Conservation (phyloP, 1,284 basidiomycete genomes). For the Ganoderma sp. region DNA sequence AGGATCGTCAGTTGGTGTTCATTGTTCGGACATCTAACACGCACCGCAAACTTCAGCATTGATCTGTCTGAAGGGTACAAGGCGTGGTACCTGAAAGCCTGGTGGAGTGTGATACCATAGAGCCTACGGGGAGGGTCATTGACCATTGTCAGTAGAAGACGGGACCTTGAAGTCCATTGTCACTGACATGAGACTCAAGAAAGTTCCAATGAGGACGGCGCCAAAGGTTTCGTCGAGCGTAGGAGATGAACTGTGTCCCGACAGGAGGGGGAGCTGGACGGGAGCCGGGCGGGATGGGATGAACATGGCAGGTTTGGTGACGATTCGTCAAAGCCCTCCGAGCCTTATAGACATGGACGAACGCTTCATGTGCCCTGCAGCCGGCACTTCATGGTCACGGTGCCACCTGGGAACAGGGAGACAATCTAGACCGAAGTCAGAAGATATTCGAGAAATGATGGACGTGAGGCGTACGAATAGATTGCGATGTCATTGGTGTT, state of each 20-base stretch:
- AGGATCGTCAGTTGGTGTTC: background rate
- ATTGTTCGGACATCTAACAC: background rate
- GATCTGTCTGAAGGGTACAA: background rate
- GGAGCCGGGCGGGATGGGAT: background rate
- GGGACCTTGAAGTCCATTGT: background rate
- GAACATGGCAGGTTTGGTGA: background rate
- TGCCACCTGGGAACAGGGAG: background rate
- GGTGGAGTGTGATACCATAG: background rate
- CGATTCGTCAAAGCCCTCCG: background rate
- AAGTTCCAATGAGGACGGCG: background rate
- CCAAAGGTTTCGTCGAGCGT: constrained; percentile 1
- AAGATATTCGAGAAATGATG: background rate
- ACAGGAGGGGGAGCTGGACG: background rate
- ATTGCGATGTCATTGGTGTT: background rate
- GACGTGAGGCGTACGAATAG: background rate
- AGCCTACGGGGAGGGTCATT: background rate
- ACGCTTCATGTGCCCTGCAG: background rate
- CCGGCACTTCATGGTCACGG: background rate
- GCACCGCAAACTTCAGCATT: background rate
- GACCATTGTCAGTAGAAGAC: background rate
- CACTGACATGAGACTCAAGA: background rate
- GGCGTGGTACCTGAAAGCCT: background rate
- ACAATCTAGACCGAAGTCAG: background rate
- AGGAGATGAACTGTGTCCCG: background rate
- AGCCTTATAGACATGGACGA: background rate